These are phyloP conservation scores for Heterobasidion irregulare DNA, from an alignment of 1,284 basidiomycete species.

Conservation along the genomic window DNA sequence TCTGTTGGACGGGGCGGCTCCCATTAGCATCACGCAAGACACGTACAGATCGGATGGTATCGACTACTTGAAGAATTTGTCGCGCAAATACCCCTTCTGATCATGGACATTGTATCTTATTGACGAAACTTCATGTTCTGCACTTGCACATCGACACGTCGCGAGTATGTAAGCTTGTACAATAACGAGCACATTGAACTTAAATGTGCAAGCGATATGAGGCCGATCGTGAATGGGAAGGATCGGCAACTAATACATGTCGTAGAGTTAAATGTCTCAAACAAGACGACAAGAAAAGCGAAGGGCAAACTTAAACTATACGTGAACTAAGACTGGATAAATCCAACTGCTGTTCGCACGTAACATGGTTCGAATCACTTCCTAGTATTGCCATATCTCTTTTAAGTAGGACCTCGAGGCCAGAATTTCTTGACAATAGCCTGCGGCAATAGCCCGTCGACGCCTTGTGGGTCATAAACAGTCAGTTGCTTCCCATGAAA, in stretches of 20 bases:
- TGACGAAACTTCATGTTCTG: background rate
- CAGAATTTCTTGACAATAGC: background rate
- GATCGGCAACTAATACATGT: no score
- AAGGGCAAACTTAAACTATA: no score
- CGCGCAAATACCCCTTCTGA: background rate
- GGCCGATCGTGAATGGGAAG: no score
- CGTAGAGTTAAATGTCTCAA: no score
- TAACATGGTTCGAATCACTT: no score
- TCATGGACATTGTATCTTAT: background rate
- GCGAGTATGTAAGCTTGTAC: no score
- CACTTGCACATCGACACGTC: background rate
- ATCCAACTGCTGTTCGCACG: no score
- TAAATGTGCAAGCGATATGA: no score
- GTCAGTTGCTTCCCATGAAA: background rate
- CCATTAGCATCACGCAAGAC: background rate
- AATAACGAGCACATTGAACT: no score
- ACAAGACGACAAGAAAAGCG: no score
- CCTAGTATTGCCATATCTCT: no score
- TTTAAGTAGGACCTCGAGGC: background rate
- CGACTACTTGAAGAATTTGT: background rate
- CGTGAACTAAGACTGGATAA: no score
- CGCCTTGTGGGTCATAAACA: background rate
- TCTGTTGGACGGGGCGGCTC: constrained; percentile 26
- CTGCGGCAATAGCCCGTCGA: background rate
- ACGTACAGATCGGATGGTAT: background rate